phyloP scores from a whole-genome alignment of 2,329 filamentous ascomycete genomes.

The Aureobasidium sp. region DNA sequence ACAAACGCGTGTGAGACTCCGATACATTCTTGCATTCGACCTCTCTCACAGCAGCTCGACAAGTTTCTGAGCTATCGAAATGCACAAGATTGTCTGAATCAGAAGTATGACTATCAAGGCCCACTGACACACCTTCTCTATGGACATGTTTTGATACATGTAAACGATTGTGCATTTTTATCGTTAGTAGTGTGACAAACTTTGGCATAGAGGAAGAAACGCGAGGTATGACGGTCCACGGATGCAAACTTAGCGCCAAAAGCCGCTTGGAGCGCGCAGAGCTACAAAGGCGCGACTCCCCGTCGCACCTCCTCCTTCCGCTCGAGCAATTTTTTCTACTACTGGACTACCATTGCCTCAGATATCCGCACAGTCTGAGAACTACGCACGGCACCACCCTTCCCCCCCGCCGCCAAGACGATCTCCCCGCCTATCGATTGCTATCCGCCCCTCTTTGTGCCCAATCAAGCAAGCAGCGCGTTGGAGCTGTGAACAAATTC shows the following conservation, averaged over 20 bases:
- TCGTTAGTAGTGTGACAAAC: neutral
- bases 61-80: neutral
- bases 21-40: neutral
- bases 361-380: neutral
- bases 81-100: neutral
- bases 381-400: neutral
- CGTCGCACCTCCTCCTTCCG: too few species aligned
- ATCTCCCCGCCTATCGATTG: slow-evolving; percentile 9
- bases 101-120: neutral
- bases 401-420: neutral
- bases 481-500: slow-evolving; percentile 7
- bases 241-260: too few species aligned
- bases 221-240: too few species aligned
- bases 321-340: too few species aligned
- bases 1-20: neutral
- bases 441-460: neutral
- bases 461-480: slow-evolving; percentile 4
- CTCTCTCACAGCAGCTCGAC: neutral
- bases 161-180: neutral
- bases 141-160: neutral
- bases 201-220: too few species aligned
- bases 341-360: too few species aligned
- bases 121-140: neutral
- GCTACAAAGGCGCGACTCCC: too few species aligned
- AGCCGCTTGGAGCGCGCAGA: too few species aligned